Evolutionary conservation across 2,329 filamentous ascomycete genomes (phyloP).

Genomic region (Emergomyces orientalis): DNA sequence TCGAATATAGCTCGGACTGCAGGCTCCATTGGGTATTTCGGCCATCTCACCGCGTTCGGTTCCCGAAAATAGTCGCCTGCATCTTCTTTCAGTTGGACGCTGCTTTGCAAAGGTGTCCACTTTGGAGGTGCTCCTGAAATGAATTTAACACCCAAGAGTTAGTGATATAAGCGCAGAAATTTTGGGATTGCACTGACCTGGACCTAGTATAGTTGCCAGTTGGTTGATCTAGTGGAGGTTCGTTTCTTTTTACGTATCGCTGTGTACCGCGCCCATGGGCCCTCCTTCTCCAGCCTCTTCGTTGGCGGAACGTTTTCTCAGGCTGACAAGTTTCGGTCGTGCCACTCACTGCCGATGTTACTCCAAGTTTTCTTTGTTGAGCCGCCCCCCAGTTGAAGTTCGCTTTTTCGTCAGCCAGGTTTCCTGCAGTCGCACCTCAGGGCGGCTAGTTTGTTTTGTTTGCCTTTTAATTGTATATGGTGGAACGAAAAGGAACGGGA

Average conservation of each 20-base stretch:
- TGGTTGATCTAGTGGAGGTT: neutral
- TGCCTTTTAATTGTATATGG: neutral
- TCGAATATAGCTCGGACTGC: conserved; percentile 36
- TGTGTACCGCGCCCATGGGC: neutral
- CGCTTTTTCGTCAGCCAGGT: neutral
- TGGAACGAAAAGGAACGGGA: neutral
- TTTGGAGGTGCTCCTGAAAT: conserved; percentile 40
- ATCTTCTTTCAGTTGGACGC: conserved; percentile 35
- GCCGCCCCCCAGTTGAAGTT: conserved; percentile 9
- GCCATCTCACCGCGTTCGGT: conserved; percentile 29
- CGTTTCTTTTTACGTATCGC: neutral
- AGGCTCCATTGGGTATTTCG: conserved; percentile 37
- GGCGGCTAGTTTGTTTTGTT: neutral
- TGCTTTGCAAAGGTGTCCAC: conserved; percentile 39
- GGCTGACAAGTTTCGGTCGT: neutral
- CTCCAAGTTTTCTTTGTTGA: neutral
- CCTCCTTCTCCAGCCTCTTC: neutral
- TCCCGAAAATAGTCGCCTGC: conserved; percentile 39
- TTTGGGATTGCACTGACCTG: conserved; percentile 29
- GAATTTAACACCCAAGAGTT: neutral
- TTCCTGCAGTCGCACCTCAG: neutral
- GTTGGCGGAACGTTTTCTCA: neutral
- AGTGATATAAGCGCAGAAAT: neutral
- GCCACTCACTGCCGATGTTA: conserved; percentile 2
- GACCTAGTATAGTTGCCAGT: conserved; percentile 35